phyloP scores from a whole-genome alignment of 768 basidiomycete genomes.

The Leccinellum luteum region DNA sequence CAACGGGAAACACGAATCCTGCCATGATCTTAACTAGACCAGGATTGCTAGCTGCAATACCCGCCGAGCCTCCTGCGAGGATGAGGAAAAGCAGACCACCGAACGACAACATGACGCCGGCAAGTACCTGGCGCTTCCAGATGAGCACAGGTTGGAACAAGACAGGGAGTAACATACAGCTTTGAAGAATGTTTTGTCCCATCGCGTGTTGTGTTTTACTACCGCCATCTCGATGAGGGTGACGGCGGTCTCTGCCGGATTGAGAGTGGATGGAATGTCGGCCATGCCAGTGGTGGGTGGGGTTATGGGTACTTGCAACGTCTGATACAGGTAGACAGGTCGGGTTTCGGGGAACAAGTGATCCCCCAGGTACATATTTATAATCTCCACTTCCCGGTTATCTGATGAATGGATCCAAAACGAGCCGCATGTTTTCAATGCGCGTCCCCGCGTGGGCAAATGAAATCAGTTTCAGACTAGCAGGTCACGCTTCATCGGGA shows the following conservation, averaged over 20 bases:
- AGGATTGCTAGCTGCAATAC: constrained; percentile 51
- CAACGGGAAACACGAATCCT: constrained; percentile 73
- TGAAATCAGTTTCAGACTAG: constrained; percentile 6
- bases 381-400: not conserved
- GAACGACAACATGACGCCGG: constrained; percentile 73
- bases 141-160: not conserved
- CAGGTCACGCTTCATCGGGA: not conserved
- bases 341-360: not conserved
- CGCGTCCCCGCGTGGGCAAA: not conserved
- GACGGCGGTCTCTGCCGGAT: constrained; percentile 56
- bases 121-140: constrained; percentile 48
- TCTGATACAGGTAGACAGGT: constrained; percentile 5
- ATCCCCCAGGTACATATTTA: constrained; percentile 15
- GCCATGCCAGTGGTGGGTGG: constrained; percentile 20
- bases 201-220: constrained; percentile 61
- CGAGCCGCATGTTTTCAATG: not conserved
- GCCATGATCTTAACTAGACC: constrained; percentile 65
- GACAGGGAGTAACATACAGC: constrained; percentile 45
- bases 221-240: constrained; percentile 56
- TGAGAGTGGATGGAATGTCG: constrained; percentile 46
- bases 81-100: constrained; percentile 65
- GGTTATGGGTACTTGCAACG: not conserved
- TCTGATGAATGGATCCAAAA: constrained; percentile 7
- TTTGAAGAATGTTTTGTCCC: constrained; percentile 62
- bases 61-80: constrained; percentile 55